Evolutionary conservation across 805 yeast genomes (phyloP).

Genomic region (Saccharomyces eubayanus): DNA sequence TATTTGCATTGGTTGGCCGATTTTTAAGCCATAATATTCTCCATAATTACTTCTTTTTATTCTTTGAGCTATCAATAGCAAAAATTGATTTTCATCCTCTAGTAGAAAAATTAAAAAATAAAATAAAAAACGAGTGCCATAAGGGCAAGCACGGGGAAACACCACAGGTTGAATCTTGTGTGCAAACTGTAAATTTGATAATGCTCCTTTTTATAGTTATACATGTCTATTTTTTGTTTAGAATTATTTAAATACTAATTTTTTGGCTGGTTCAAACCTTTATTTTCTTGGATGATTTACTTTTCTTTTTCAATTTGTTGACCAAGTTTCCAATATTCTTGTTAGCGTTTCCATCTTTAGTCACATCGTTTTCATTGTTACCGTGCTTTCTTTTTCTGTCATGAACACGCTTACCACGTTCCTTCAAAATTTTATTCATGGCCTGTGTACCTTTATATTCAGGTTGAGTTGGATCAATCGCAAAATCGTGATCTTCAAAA

Average conservation of each 20-base stretch:
- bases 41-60: background rate
- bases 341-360: conserved; percentile 7
- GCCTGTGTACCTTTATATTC: conserved; percentile 82
- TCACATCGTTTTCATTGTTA: conserved; percentile 2
- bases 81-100: background rate
- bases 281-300: conserved; percentile 7
- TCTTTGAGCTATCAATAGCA: background rate
- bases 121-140: too few species aligned
- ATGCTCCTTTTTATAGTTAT: background rate
- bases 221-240: background rate
- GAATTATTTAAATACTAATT: background rate
- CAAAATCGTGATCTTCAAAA: conserved; percentile 79
- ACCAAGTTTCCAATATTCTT: conserved; percentile 32
- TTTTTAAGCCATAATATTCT: background rate
- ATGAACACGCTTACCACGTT: conserved; percentile 49
- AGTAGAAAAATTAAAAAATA: background rate
- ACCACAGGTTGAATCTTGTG: background rate
- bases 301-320: conserved; percentile 42
- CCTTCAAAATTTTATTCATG: conserved; percentile 74
- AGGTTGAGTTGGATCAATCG: conserved; percentile 89
- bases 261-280: background rate
- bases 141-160: too few species aligned
- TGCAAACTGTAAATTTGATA: background rate
- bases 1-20: background rate
- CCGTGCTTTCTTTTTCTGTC: conserved; percentile 14